These are phyloP conservation scores for Sporothrix brunneoviolacea DNA, from an alignment of 2,329 filamentous ascomycete species.

Conservation along the genomic window DNA sequence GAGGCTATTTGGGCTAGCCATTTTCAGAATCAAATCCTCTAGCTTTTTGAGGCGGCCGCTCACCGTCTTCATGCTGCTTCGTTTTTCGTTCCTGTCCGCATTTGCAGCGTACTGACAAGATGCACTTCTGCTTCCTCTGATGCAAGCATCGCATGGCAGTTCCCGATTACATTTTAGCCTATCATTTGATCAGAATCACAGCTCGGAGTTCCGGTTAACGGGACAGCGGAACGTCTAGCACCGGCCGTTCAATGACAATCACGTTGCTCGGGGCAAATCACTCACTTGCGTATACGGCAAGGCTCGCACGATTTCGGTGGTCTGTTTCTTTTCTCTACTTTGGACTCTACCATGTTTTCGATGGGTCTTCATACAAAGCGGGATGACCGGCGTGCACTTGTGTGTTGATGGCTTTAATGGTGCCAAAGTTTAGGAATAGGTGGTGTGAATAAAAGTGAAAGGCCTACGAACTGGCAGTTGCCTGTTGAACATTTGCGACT, in stretches of 20 bases:
- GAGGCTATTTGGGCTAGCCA: too few relatives aligned
- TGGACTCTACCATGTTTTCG: constrained; percentile 10
- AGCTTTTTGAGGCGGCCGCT: constrained; percentile 24
- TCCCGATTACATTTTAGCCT: constrained; percentile 29
- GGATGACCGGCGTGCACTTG: too few relatives aligned
- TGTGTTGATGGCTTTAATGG: too few relatives aligned
- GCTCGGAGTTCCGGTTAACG: too few relatives aligned
- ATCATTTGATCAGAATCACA: background rate
- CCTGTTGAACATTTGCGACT: too few relatives aligned
- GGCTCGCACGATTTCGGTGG: constrained; percentile 30
- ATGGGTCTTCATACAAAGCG: too few relatives aligned
- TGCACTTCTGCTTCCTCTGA: constrained; percentile 20
- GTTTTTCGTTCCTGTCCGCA: constrained; percentile 20
- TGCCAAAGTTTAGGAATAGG: too few relatives aligned
- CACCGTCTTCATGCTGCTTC: constrained; percentile 3
- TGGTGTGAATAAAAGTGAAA: too few relatives aligned
- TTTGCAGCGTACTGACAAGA: constrained; percentile 27
- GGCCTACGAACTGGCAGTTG: too few relatives aligned
- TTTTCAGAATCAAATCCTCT: constrained; percentile 23
- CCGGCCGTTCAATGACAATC: too few relatives aligned
- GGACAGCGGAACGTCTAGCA: too few relatives aligned
- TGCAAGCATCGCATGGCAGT: constrained; percentile 27
- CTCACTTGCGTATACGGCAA: constrained; percentile 29
- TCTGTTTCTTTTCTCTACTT: constrained; percentile 28
- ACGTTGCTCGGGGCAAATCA: background rate